Evolutionary conservation across 2,329 filamentous ascomycete species (phyloP), one percentile per base, ranked within the genome.

Genomic region (Nigrospora oryzae): DNA sequence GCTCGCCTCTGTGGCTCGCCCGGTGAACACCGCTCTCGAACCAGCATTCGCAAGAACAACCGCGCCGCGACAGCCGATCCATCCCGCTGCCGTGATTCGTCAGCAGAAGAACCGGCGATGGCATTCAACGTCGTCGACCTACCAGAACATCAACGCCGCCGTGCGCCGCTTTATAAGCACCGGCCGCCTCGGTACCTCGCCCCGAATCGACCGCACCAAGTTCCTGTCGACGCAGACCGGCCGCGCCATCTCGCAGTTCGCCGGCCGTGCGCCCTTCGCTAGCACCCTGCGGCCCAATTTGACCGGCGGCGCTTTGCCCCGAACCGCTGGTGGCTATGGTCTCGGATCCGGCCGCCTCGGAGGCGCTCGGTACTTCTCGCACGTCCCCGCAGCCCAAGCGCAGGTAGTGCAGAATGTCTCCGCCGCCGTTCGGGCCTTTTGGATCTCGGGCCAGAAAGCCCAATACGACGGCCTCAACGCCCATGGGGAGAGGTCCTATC

Each of bases 391-490:
- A 11, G 80, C 84, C 8, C 89, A 89, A 35, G 89, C 90, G 1
- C 88, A 97, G 63, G 89, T 97, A 39, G 79, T 97, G 42, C 86
- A 93, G 63, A 95, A 95, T 65, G 91, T 96, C n/a, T 95, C 89
- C 12, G 83, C 89, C 55, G 93, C 89, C 5, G 83, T 97, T 58
- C 82, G 93, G 44, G 90, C 89, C 12, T 96, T 98, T 66, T 84
- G 88, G 67, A 74, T 95, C n/a, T 89, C 86, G 0, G 93, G 93
- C 0, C 82, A 95, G 58, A 93, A 90, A 63, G 83, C 86, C 11
- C 85, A 86, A 46, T 96, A 90, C 56, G 86, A 95, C 61, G 91
- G 91, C 12, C 63, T 84, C 37, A 81, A 83, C 44, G 65, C 78
- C 14, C 80, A 75, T 11, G 90, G 90, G 38, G 82, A 90, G 65